A percentile compares a stretch with the other conserved stretches of the same genome.
These are phyloP conservation scores for Kwoniella heveanensis DNA, from an alignment of 768 basidiomycete genomes.

Conservation along the genomic window DNA sequence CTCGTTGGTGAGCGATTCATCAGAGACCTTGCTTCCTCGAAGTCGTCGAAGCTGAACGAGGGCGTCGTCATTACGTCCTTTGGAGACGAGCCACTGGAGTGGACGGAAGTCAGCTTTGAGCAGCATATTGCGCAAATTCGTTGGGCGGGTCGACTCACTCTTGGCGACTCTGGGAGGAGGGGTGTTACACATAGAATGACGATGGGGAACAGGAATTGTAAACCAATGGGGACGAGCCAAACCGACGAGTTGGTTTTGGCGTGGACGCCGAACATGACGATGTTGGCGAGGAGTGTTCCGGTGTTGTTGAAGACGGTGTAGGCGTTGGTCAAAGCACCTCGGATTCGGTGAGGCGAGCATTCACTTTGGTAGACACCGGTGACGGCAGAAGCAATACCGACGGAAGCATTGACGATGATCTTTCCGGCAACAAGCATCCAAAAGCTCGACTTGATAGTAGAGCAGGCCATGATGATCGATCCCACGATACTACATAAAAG, in stretches of 20 bases:
- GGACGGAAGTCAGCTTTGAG: neutral
- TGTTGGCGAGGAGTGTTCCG: slow-evolving; percentile 2
- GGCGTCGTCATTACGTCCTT: slow-evolving; percentile 10
- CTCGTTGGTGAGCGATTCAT: neutral
- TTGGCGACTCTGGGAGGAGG: slow-evolving; percentile 20
- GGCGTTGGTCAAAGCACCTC: slow-evolving; percentile 20
- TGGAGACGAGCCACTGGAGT: slow-evolving; percentile 1
- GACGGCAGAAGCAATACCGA: slow-evolving; percentile 26
- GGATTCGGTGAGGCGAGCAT: slow-evolving; percentile 21
- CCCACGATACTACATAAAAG: slow-evolving; percentile 7
- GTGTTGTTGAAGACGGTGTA: slow-evolving; percentile 15
- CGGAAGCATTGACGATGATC: slow-evolving; percentile 20
- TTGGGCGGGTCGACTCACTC: too few relatives aligned
- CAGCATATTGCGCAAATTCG: too few relatives aligned
- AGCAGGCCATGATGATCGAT: slow-evolving; percentile 20
- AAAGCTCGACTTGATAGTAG: slow-evolving; percentile 10
- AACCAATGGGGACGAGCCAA: slow-evolving; percentile 26
- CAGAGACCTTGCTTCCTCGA: neutral
- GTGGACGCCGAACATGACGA: slow-evolving; percentile 7
- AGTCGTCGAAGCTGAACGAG: slow-evolving; percentile 1
- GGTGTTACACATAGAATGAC: slow-evolving; percentile 10
- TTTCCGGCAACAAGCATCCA: slow-evolving; percentile 28
- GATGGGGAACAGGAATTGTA: slow-evolving; percentile 23
- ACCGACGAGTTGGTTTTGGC: slow-evolving; percentile 1
- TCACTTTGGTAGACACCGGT: slow-evolving; percentile 22